A percentile compares a stretch with the other conserved stretches of the same genome.
Evolutionary conservation across 805 yeast species (phyloP).

Genomic region (Lachancea dasiensis): DNA sequence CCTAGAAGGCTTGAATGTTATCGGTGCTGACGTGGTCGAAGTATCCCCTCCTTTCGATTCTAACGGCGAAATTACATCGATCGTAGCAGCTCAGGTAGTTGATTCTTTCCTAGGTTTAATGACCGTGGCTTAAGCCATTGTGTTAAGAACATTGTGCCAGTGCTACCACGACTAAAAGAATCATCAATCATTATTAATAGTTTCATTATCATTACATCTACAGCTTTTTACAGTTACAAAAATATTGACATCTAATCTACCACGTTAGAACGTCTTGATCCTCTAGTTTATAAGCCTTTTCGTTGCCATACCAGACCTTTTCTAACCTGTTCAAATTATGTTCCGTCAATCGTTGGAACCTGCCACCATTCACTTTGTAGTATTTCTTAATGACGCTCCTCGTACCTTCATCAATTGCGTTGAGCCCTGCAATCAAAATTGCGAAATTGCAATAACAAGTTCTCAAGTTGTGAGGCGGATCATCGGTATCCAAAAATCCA

Average conservation of each 20-base stretch:
- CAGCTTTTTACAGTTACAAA: not conserved
- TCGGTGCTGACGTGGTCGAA: constrained; percentile 68
- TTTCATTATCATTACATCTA: not conserved
- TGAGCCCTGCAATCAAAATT: constrained; percentile 32
- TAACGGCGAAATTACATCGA: constrained; percentile 50
- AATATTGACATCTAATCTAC: constrained; percentile 11
- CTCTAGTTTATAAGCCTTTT: constrained; percentile 26
- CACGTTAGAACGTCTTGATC: constrained; percentile 34
- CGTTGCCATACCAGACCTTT: constrained; percentile 31
- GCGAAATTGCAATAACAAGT: constrained; percentile 35
- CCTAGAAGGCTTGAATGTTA: constrained; percentile 47
- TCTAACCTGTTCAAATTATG: constrained; percentile 31
- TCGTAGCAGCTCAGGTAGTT: constrained; percentile 56
- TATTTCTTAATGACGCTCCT: constrained; percentile 28
- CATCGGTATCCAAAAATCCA: constrained; percentile 30
- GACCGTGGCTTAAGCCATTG: constrained; percentile 31
- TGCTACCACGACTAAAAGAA: too few species aligned
- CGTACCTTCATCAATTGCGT: constrained; percentile 32
- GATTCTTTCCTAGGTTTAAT: constrained; percentile 44
- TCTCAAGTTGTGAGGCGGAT: constrained; percentile 32
- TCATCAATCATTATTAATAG: too few species aligned
- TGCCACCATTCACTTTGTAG: constrained; percentile 28
- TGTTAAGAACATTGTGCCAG: too few species aligned
- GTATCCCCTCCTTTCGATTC: constrained; percentile 60
- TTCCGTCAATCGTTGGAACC: constrained; percentile 30